phyloP scores from a whole-genome alignment of 768 basidiomycete genomes.

The Fistulinella prunicolor region DNA sequence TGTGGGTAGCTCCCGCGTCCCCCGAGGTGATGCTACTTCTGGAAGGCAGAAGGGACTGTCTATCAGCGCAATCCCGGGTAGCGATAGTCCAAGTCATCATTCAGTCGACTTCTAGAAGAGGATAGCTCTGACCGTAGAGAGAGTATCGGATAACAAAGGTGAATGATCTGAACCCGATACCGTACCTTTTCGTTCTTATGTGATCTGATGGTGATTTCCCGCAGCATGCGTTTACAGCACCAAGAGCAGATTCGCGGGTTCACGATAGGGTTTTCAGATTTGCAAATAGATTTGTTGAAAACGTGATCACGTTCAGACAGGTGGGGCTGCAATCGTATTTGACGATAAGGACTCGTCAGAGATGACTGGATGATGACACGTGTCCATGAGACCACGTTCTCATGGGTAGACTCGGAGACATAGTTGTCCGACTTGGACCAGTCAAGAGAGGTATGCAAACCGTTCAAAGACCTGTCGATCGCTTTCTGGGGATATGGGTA shows the following conservation, averaged over 20 bases:
- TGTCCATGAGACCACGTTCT: conserved; percentile 15
- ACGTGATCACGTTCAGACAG: conserved; percentile 1
- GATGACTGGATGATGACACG: conserved; percentile 17
- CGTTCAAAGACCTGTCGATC: conserved; percentile 15
- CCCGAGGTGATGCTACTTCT: conserved; percentile 32
- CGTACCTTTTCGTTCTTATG: background rate
- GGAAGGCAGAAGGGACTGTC: conserved; percentile 12
- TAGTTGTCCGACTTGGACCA: conserved; percentile 1
- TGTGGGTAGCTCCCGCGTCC: conserved; percentile 23
- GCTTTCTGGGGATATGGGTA: conserved; percentile 16
- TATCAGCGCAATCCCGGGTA: conserved; percentile 11
- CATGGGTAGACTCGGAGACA: background rate
- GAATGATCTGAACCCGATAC: background rate
- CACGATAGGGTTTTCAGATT: conserved; percentile 11
- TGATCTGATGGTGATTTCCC: background rate
- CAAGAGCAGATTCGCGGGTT: background rate
- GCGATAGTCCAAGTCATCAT: conserved; percentile 8
- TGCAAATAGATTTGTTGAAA: conserved; percentile 9
- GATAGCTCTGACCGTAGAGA: background rate
- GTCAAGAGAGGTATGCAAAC: conserved; percentile 8
- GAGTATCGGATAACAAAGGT: background rate
- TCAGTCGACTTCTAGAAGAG: background rate
- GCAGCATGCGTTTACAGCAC: background rate
- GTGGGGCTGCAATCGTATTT: conserved; percentile 15
- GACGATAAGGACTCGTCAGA: conserved; percentile 22